Evolutionary conservation across 805 yeast genomes (phyloP), one percentile per base, ranked within the genome.

Genomic region (Lipomyces yamadae): DNA sequence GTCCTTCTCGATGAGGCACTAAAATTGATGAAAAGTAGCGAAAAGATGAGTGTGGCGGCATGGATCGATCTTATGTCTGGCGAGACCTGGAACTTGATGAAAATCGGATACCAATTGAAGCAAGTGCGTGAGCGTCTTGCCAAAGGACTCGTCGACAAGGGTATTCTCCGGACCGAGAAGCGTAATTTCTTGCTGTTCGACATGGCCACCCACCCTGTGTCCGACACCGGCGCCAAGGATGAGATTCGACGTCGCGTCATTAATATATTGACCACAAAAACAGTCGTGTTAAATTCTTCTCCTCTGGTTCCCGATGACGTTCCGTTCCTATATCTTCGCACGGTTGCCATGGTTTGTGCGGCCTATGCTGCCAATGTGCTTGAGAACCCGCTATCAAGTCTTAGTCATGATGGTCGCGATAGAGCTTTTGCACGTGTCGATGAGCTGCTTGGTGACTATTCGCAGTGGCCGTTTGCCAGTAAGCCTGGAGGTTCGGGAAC

Each of bases 151-250:
- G 99, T 96, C 50, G 99, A 95, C 78, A 95, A 95, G 80, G 98
- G 99, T 30, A 88, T 95, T 57, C 84, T 96, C 75, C 88, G 97
- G 80, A 95, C 99, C 6, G 99, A 95, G 79, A 87, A 96, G 78
- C 92, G 93, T 77, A 95, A 92, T 80, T 95, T 95, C 77, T 86
- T 95, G 74, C 81, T 95, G 62, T 95, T 95, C 74, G 99, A 95
- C 78, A 95, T 95, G 98, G 97, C 99, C 37, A 95, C 99, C 7
- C 99, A 96, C 78, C 99, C 99, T 6, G 86, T 95, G 13, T 89
- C 93, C 39, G 99, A 95, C 78, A 84, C 89, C 56, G 81, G 86
- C 70, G 88, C 96, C 60, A 95, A 95, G 79, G 96, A 91, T 72
- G 87, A 88, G 63, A 84, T 95, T 64, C 87, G 88, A 64, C 83